phyloP scores from a whole-genome alignment of 305 asterid genomes.

The Fraxinus paxiana region DNA sequence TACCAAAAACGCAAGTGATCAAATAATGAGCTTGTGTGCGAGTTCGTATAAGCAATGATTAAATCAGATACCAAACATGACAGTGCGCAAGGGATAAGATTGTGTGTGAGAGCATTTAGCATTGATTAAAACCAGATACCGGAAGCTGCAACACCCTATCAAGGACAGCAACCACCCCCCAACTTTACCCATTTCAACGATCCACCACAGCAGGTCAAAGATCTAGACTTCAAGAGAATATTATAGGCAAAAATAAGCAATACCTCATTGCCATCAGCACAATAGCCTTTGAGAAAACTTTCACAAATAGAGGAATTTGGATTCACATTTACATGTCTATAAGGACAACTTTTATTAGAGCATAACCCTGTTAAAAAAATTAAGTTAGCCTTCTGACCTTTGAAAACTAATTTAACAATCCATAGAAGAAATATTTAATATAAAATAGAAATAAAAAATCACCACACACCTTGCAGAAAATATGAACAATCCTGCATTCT shows the following conservation, averaged over 20 bases:
- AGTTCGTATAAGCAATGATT: background rate
- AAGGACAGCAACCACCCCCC: background rate
- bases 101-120: background rate
- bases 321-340: conserved; percentile 84
- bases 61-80: background rate
- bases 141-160: background rate
- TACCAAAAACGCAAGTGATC: background rate
- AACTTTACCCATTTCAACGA: background rate
- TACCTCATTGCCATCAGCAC: conserved; percentile 97
- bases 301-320: conserved; percentile 69
- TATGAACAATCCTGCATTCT: conserved; percentile 98
- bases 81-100: background rate
- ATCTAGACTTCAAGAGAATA: conserved; percentile 4
- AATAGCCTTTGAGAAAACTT: conserved; percentile 87
- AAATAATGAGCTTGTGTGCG: background rate
- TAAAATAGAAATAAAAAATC: background rate
- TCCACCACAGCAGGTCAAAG: conserved; percentile 6
- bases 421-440: conserved; percentile 5
- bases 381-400: conserved; percentile 24
- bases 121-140: background rate
- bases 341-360: conserved; percentile 82
- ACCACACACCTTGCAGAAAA: conserved; percentile 70
- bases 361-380: conserved; percentile 67
- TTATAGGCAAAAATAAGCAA: conserved; percentile 29
- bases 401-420: conserved; percentile 6